Conservation (phyloP, 2,329 filamentous ascomycete species). For the Coleophoma crateriformis region DNA sequence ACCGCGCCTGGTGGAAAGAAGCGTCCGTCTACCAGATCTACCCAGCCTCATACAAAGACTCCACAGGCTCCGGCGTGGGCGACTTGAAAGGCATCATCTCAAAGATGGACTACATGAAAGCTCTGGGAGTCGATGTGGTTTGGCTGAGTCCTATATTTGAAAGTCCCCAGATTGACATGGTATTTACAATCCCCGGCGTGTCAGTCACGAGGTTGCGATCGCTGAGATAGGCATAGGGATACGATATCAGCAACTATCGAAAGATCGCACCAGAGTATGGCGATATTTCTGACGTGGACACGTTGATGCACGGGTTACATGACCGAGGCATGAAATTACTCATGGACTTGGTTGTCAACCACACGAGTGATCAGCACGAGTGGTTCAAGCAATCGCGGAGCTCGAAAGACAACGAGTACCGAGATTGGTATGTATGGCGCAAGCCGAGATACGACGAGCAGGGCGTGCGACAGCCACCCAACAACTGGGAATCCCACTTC, state of each 20-base stretch:
- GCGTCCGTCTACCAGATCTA: conserved; percentile 51
- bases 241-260: conserved; percentile 64
- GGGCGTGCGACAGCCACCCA: conserved; percentile 63
- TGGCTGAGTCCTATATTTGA: conserved; percentile 63
- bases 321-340: conserved; percentile 62
- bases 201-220: too few species aligned
- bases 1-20: conserved; percentile 46
- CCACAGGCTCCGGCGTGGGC: conserved; percentile 52
- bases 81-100: conserved; percentile 55
- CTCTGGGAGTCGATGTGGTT: conserved; percentile 54
- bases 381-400: conserved; percentile 54
- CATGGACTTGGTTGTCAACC: conserved; percentile 72
- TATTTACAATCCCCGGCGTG: conserved; percentile 33
- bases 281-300: conserved; percentile 58
- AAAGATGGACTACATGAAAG: conserved; percentile 53
- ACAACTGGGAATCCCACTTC: conserved; percentile 65
- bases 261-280: conserved; percentile 60
- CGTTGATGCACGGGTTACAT: conserved; percentile 53
- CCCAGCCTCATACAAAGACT: conserved; percentile 50
- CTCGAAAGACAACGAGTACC: conserved; percentile 42
- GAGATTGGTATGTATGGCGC: conserved; percentile 62
- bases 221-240: conserved; percentile 44
- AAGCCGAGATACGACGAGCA: conserved; percentile 44
- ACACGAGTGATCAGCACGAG: conserved; percentile 64
- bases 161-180: conserved; percentile 60